These are phyloP conservation scores for Calonectria pseudoturangicola DNA, from an alignment of 2,329 filamentous ascomycete species.

Conservation along the genomic window DNA sequence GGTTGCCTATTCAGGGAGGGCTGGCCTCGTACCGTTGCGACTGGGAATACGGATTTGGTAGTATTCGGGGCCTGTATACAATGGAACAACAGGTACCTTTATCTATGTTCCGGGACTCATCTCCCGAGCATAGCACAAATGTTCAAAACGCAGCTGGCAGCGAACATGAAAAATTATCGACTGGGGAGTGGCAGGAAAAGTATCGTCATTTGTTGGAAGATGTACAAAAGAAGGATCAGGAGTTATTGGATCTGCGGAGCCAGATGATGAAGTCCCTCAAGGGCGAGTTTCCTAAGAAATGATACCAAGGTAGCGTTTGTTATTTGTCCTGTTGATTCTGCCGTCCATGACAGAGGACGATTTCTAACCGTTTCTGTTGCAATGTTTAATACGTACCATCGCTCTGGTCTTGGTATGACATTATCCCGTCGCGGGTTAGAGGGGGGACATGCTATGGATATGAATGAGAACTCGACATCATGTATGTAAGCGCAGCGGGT, in stretches of 20 bases:
- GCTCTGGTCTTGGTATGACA: constrained; percentile 26
- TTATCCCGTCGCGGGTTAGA: constrained; percentile 30
- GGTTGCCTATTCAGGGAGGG: constrained; percentile 64
- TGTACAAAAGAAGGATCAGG: constrained; percentile 75
- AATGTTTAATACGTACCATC: constrained; percentile 29
- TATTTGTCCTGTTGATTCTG: constrained; percentile 33
- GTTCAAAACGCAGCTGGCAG: constrained; percentile 43
- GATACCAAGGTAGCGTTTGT: constrained; percentile 41
- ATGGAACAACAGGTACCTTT: constrained; percentile 70
- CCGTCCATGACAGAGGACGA: constrained; percentile 26
- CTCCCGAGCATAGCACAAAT: constrained; percentile 42
- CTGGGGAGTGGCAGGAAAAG: constrained; percentile 69
- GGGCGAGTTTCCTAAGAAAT: constrained; percentile 43
- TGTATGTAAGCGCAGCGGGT: constrained; percentile 22
- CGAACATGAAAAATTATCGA: constrained; percentile 51
- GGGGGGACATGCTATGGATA: constrained; percentile 16
- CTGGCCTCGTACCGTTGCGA: constrained; percentile 69
- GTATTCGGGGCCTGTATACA: constrained; percentile 70
- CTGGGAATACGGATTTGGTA: constrained; percentile 75
- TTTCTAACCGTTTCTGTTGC: constrained; percentile 20
- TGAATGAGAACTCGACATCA: constrained; percentile 27
- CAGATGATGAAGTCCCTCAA: constrained; percentile 64
- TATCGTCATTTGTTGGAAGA: constrained; percentile 76
- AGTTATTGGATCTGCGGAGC: constrained; percentile 65
- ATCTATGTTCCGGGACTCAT: constrained; percentile 63